These are phyloP conservation scores for Russula sp. DNA, from an alignment of 768 basidiomycete species.

Conservation along the genomic window DNA sequence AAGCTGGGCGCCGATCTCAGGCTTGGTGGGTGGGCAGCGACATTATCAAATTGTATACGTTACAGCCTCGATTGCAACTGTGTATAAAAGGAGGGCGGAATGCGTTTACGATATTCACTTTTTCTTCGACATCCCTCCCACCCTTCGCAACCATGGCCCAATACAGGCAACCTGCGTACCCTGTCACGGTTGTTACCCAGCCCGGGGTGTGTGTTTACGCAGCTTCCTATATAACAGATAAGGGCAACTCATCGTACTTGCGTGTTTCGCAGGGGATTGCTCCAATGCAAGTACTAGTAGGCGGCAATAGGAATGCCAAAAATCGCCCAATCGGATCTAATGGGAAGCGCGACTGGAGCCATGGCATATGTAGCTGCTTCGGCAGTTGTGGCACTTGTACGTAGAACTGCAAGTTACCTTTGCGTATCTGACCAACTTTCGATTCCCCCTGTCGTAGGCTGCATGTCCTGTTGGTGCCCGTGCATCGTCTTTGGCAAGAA, in stretches of 20 bases:
- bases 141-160: neutral
- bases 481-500: constrained; percentile 43
- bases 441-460: constrained; percentile 32
- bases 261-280: constrained; percentile 1
- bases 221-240: no score
- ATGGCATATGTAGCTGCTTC: constrained; percentile 34
- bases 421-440: no score
- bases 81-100: neutral
- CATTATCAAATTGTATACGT: no score
- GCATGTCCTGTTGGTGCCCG: constrained; percentile 42
- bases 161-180: neutral
- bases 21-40: no score
- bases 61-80: neutral
- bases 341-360: constrained; percentile 39
- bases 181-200: neutral
- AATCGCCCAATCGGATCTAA: constrained; percentile 31
- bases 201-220: neutral
- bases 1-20: no score
- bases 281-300: constrained; percentile 2
- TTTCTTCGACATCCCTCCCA: neutral
- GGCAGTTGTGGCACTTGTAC: neutral
- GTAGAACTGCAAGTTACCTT: neutral
- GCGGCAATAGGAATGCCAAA: constrained; percentile 31
- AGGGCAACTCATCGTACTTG: no score
- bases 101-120: neutral